phyloP scores from a whole-genome alignment of 2,329 filamentous ascomycete genomes.

The Orbilia blumenaviensis region DNA sequence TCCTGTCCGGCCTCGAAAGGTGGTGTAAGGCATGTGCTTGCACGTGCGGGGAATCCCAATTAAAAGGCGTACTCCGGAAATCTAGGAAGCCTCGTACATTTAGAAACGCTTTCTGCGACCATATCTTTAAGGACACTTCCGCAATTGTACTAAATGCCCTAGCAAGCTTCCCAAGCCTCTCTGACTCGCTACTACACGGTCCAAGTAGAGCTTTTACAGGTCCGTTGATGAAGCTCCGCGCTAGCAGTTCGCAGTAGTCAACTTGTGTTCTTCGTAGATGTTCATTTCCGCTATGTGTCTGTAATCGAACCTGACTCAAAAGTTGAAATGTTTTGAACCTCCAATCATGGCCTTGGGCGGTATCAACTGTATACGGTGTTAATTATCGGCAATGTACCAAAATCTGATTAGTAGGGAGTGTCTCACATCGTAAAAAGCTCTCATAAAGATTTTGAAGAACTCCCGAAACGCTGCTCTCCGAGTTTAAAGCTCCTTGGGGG shows the following conservation, averaged over 20 bases:
- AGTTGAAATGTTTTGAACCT: slow-evolving; percentile 13
- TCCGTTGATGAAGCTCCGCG: not conserved
- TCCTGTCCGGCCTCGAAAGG: not conserved
- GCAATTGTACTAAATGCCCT: not conserved
- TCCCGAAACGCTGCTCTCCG: not conserved
- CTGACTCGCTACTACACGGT: not conserved
- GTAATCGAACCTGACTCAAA: not conserved
- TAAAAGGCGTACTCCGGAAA: not conserved
- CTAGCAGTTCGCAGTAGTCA: not conserved
- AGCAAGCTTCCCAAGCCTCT: not conserved
- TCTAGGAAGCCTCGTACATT: not conserved
- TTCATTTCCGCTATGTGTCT: not conserved
- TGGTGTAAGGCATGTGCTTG: not conserved
- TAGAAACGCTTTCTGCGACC: slow-evolving; percentile 3
- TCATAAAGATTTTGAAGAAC: slow-evolving; percentile 4
- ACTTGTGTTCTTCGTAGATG: not conserved
- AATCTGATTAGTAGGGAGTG: not conserved
- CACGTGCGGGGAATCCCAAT: not conserved
- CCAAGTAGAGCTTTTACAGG: not conserved
- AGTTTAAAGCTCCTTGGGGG: not conserved
- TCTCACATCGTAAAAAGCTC: not conserved
- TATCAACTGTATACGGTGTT: not conserved
- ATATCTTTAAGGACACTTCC: not conserved
- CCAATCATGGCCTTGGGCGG: not conserved
- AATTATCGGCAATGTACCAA: not conserved